These are phyloP conservation scores for Cladosporium sp. DNA, from an alignment of 2,329 filamentous ascomycete species.

Conservation along the genomic window DNA sequence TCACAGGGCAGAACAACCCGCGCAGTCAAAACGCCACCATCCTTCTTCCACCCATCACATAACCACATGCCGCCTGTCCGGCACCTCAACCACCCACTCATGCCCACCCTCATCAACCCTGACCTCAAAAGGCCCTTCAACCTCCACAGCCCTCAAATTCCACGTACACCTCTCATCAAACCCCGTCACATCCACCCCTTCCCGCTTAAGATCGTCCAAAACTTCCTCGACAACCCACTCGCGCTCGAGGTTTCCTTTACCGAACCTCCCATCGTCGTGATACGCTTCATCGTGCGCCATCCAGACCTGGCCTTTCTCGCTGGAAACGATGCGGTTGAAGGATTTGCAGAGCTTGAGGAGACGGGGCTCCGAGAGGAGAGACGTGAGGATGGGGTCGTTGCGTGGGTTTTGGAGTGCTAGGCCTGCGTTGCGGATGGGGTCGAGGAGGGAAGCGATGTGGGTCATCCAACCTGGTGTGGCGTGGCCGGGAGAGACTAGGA, in stretches of 20 bases:
- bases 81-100: not conserved
- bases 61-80: not conserved
- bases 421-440: not conserved
- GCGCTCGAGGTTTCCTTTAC: not conserved
- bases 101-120: not conserved
- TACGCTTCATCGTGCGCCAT: not conserved
- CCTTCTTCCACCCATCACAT: no score
- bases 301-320: not conserved
- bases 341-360: not conserved
- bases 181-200: not conserved
- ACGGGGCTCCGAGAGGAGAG: not conserved
- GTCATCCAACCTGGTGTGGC: not conserved
- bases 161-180: not conserved
- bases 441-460: not conserved
- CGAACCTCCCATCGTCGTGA: not conserved
- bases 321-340: not conserved
- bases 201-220: not conserved
- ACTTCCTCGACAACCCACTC: not conserved
- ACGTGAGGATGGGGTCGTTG: not conserved
- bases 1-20: no score
- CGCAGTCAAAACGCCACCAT: no score
- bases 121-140: not conserved
- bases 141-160: slow-evolving; percentile 1
- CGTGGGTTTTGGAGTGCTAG: not conserved
- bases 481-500: slow-evolving; percentile 1